Conservation (phyloP, 2,329 filamentous ascomycete species). For the Hypoxylon sp. region DNA sequence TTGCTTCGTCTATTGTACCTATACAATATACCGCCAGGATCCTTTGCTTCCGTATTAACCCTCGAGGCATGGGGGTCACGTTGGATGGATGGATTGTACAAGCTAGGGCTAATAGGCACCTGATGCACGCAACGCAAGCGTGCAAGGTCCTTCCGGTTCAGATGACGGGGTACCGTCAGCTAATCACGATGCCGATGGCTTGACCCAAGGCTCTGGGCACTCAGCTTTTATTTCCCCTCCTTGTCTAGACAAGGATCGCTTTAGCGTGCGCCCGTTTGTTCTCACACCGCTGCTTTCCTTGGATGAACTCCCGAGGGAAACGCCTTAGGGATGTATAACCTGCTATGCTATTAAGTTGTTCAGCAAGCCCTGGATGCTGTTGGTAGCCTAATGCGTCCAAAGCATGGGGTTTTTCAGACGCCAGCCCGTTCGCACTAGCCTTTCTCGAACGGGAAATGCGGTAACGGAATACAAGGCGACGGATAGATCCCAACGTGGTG, state of each 20-base stretch:
- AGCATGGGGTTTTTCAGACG: constrained; percentile 45
- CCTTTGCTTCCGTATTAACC: constrained; percentile 42
- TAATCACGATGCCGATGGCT: constrained; percentile 51
- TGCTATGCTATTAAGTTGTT: constrained; percentile 49
- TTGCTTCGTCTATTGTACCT: constrained; percentile 38
- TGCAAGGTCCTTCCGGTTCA: constrained; percentile 52
- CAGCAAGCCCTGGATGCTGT: constrained; percentile 42
- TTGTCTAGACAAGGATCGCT: constrained; percentile 42
- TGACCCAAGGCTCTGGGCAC: constrained; percentile 52
- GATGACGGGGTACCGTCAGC: constrained; percentile 50
- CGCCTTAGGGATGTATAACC: constrained; percentile 22
- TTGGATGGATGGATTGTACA: constrained; percentile 49
- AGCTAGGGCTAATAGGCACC: constrained; percentile 50
- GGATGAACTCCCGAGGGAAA: constrained; percentile 34
- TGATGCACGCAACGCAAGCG: constrained; percentile 54
- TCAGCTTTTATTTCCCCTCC: constrained; percentile 50
- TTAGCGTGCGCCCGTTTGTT: constrained; percentile 46
- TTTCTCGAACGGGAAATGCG: constrained; percentile 49
- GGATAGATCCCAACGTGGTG: constrained; percentile 55
- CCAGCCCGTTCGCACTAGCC: constrained; percentile 48
- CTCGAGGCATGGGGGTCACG: constrained; percentile 44
- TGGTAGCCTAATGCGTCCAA: constrained; percentile 49
- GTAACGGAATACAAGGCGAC: constrained; percentile 55
- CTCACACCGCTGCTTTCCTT: constrained; percentile 54
- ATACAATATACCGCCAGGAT: constrained; percentile 36